Base-by-base conservation (phyloP, 257 asterid genomes). In the Solanum chmielewskii region DNA sequence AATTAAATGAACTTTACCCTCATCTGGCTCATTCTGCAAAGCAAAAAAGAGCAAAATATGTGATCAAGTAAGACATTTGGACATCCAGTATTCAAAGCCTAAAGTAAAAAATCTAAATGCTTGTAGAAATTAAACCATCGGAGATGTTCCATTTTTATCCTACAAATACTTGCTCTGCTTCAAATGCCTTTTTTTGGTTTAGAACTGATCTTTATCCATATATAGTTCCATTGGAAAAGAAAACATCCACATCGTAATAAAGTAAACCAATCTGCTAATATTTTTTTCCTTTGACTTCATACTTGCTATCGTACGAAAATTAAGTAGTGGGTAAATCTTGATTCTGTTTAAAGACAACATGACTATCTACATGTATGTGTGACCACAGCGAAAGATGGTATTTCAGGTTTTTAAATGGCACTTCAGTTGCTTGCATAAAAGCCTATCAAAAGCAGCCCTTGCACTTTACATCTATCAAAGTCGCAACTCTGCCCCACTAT, bases 1-100 rank as follows among this genome's bases (percentile, higher is more conserved):
- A 20, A 91, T 60, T 25, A 96, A 31, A 91, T 95, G 96, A 74
- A 85, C 83, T 91, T 95, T 92, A 64, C 98, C 96, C 74, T 89
- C 95, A 87, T 93, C 98, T 11, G 91, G 39, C 78, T 93, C 90
- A 14, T 89, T 92, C 98, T 96, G 96, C 87, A 91, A 15, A 88
- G 69, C 27, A 37, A 88, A 41, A 89, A 60, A 75, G 45, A 84
- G 64, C 64, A 83, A 83, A 86, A 45, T 10, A 56, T 9, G 4
- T 45, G 33, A 71, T 47, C 44, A 33, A 10, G 29, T 66, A 75
- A 68, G 23, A 45, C 11, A 20, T 21, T 56, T 25, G 86, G 52
- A 27, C 21, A 60, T 23, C 68, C 29, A 86, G 78, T n/a, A 70
- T 62, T 66, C 35, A 47, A 62, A 42, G 81, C 83, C 27, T 66